Evolutionary conservation across 164 flowering plant species (phyloP).

Genomic region (Umbilicus rupestris): DNA sequence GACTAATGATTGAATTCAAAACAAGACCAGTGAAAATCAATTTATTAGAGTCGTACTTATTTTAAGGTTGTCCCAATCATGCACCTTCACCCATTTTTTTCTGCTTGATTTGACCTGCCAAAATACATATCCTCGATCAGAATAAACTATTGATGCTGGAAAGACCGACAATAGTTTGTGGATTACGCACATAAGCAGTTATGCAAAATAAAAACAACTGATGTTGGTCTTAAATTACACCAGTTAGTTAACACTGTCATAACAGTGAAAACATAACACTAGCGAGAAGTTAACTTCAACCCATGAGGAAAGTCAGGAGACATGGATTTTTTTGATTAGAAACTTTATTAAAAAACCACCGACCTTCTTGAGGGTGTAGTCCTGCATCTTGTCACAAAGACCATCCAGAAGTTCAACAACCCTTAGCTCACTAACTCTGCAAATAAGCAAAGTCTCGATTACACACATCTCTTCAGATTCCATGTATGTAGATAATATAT

Average conservation of each 20-base stretch:
- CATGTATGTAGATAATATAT: too few relatives aligned
- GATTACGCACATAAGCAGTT: neutral
- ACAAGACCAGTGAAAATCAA: neutral
- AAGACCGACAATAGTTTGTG: neutral
- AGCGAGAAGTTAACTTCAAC: neutral
- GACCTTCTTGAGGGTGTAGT: constrained; percentile 83
- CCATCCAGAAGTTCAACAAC: constrained; percentile 89
- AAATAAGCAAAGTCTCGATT: neutral
- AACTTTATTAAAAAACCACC: neutral
- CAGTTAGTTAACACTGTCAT: neutral
- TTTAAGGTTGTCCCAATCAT: constrained; percentile 55
- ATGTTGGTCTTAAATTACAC: too few relatives aligned
- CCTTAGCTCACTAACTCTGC: constrained; percentile 86
- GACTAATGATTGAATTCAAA: neutral
- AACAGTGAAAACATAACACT: neutral
- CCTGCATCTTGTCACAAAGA: constrained; percentile 94
- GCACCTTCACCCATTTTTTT: constrained; percentile 63
- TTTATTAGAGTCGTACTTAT: constrained; percentile 28
- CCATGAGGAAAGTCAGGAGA: neutral
- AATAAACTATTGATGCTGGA: neutral
- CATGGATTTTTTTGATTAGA: too few relatives aligned
- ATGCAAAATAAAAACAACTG: too few relatives aligned
- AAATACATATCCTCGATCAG: neutral
- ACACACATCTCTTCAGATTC: neutral
- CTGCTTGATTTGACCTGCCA: constrained; percentile 51